Conservation (phyloP, 441 rosid genomes). For the Mallotus repandus region DNA sequence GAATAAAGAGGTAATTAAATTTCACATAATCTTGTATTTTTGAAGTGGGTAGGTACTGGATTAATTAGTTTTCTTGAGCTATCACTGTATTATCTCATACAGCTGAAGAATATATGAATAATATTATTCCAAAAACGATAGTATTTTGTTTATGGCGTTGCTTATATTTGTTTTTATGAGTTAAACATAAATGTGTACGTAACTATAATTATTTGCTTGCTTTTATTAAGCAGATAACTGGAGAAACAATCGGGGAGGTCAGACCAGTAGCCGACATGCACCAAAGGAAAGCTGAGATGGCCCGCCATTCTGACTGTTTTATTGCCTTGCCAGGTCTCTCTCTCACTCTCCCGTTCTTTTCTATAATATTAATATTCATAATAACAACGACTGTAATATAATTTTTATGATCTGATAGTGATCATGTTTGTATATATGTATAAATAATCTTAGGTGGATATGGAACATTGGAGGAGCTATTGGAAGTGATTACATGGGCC, state of each 20-base stretch:
- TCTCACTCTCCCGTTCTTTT: background rate
- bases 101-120: background rate
- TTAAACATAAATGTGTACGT: background rate
- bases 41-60: background rate
- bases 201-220: background rate
- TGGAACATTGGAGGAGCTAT: slow-evolving; percentile 88
- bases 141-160: background rate
- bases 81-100: background rate
- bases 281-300: slow-evolving; percentile 96
- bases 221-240: slow-evolving; percentile 55
- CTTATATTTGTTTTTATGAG: background rate
- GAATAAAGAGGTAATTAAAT: slow-evolving; percentile 67
- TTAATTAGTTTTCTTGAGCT: too few species aligned
- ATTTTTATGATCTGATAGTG: background rate
- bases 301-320: slow-evolving; percentile 90
- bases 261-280: slow-evolving; percentile 94
- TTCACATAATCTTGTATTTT: background rate
- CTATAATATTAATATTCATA: background rate
- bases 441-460: slow-evolving; percentile 62
- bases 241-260: slow-evolving; percentile 91
- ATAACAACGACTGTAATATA: too few species aligned
- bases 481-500: slow-evolving; percentile 97
- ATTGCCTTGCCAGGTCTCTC: slow-evolving; percentile 90
- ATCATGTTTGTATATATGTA: background rate
- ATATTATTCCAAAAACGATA: background rate